These are phyloP conservation scores for Tubosaeta sp. DNA, from an alignment of 768 basidiomycete genomes.

Conservation along the genomic window DNA sequence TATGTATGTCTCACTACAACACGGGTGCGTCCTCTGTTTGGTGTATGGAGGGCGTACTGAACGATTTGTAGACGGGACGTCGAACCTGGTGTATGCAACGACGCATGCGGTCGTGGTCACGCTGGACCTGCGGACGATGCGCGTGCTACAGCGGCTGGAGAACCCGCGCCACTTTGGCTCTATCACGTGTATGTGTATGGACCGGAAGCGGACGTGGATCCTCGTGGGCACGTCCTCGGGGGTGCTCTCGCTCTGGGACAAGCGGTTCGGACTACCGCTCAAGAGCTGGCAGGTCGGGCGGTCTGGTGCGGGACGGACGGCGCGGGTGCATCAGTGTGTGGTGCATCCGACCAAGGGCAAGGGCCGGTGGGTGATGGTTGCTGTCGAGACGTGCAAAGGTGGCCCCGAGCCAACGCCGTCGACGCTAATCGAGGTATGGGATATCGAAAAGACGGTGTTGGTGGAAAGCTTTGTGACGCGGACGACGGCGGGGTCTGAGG, in stretches of 20 bases:
- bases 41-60: neutral
- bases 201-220: conserved; percentile 83
- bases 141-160: conserved; percentile 67
- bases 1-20: conserved; percentile 77
- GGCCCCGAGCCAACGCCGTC: conserved; percentile 40
- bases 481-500: conserved; percentile 42
- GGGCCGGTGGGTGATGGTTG: conserved; percentile 88
- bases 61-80: conserved; percentile 54
- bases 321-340: conserved; percentile 66
- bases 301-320: conserved; percentile 46
- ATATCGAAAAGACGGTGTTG: conserved; percentile 74
- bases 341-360: conserved; percentile 85
- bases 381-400: conserved; percentile 52
- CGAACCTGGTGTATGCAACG: conserved; percentile 83
- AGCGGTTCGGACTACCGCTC: conserved; percentile 85
- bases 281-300: conserved; percentile 82
- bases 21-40: conserved; percentile 46
- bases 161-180: conserved; percentile 86
- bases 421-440: conserved; percentile 81
- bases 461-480: conserved; percentile 78
- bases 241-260: conserved; percentile 88
- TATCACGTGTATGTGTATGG: conserved; percentile 80
- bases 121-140: conserved; percentile 85
- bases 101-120: conserved; percentile 72
- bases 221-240: conserved; percentile 85